A percentile compares a stretch with the other conserved stretches of the same genome.
Conservation (phyloP, 2,329 filamentous ascomycete species). For the Orbilia blumenaviensis region DNA sequence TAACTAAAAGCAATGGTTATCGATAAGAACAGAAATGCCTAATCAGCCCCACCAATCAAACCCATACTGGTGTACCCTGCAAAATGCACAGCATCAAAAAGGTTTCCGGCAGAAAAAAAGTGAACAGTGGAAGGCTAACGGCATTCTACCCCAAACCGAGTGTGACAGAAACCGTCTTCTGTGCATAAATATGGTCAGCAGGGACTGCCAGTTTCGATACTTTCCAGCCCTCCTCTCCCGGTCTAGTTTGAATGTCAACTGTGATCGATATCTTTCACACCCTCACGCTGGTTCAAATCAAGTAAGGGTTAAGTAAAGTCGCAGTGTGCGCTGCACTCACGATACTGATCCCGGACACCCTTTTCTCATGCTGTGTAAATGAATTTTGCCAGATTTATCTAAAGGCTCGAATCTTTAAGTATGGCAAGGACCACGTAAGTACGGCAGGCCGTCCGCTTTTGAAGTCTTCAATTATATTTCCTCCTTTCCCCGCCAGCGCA, state of each 20-base stretch:
- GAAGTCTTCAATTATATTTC: neutral
- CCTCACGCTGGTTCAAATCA: slow-evolving; percentile 2
- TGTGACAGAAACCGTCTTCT: slow-evolving; percentile 23
- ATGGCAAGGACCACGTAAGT: slow-evolving; percentile 6
- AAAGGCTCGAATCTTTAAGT: neutral
- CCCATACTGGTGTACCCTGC: neutral
- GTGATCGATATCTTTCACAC: slow-evolving; percentile 15
- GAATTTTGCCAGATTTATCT: slow-evolving; percentile 16
- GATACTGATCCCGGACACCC: slow-evolving; percentile 11
- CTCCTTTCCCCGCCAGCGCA: neutral
- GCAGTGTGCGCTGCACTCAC: neutral
- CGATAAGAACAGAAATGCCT: slow-evolving; percentile 8
- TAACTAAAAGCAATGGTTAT: neutral
- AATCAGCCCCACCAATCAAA: slow-evolving; percentile 8
- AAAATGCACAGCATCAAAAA: neutral
- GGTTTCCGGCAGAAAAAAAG: neutral
- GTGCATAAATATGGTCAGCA: slow-evolving; percentile 26
- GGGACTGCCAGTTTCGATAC: neutral
- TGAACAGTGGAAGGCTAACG: neutral
- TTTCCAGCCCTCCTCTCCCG: neutral
- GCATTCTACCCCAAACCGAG: neutral
- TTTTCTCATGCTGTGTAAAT: neutral
- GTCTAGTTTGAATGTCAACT: neutral
- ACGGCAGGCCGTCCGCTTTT: neutral
- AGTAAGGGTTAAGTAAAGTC: slow-evolving; percentile 6